Conservation (phyloP, 2,329 filamentous ascomycete species). For the Aspergillus novoparasiticus region DNA sequence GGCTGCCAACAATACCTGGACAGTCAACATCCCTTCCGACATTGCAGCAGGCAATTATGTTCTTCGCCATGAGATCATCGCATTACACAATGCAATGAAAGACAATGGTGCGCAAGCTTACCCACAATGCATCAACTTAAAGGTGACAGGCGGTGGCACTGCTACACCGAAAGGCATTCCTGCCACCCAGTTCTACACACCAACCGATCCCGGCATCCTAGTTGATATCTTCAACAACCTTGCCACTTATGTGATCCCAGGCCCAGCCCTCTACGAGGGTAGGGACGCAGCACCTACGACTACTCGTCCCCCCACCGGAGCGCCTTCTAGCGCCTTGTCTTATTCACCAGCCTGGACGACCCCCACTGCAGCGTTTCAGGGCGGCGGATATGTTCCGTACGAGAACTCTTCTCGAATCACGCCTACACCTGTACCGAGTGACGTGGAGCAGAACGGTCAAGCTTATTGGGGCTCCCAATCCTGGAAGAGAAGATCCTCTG, state of each 20-base stretch:
- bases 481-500: neutral
- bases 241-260: neutral
- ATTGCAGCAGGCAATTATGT: slow-evolving; percentile 1
- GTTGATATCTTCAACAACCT: neutral
- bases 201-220: slow-evolving; percentile 1
- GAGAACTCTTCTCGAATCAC: no score
- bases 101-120: neutral
- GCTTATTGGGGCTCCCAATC: neutral
- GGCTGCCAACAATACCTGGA: slow-evolving; percentile 2
- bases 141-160: neutral
- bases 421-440: no score
- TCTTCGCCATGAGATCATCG: slow-evolving; percentile 4
- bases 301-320: no score
- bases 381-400: no score
- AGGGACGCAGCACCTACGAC: neutral
- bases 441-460: no score
- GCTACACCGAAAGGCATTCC: neutral
- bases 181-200: neutral
- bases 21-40: neutral
- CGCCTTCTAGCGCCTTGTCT: no score
- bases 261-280: neutral
- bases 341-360: no score
- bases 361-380: no score
- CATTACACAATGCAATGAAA: neutral
- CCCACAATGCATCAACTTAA: neutral